Evolutionary conservation across 139 green algal species (phyloP).

Genomic region (Coccomyxa sp.): DNA sequence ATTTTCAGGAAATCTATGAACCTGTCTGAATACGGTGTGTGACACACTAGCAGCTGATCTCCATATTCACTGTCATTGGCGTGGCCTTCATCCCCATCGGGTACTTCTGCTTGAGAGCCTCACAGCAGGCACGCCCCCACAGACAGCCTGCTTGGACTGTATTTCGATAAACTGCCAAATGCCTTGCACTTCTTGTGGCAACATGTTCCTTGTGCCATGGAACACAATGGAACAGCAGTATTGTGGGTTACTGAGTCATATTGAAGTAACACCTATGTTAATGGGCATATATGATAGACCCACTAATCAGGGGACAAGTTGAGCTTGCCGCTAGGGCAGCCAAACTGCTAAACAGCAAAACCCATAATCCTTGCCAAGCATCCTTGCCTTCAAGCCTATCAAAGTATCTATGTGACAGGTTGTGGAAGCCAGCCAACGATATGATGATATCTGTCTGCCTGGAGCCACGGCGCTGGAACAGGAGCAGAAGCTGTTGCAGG

Average conservation of each 20-base stretch:
- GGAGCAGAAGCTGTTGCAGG: not conserved
- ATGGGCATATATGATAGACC: too few relatives aligned
- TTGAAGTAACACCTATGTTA: too few relatives aligned
- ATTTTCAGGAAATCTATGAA: not conserved
- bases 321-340: too few relatives aligned
- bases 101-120: conserved; percentile 40
- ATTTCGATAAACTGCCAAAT: too few relatives aligned
- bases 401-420: conserved; percentile 9
- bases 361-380: too few relatives aligned
- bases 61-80: conserved; percentile 63
- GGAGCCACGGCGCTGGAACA: not conserved
- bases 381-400: not conserved
- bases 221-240: too few relatives aligned
- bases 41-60: conserved; percentile 37
- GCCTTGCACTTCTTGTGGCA: too few relatives aligned
- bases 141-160: too few relatives aligned
- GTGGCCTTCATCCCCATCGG: conserved; percentile 73
- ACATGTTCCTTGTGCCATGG: too few relatives aligned
- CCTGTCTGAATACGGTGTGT: not conserved
- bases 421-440: conserved; percentile 48
- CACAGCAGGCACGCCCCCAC: not conserved
- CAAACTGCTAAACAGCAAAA: too few relatives aligned
- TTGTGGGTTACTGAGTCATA: too few relatives aligned
- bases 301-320: too few relatives aligned
- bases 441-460: conserved; percentile 54